Conservation (phyloP, 352 stramenopile genomes). For the Pythium rhizo-oryzae region DNA sequence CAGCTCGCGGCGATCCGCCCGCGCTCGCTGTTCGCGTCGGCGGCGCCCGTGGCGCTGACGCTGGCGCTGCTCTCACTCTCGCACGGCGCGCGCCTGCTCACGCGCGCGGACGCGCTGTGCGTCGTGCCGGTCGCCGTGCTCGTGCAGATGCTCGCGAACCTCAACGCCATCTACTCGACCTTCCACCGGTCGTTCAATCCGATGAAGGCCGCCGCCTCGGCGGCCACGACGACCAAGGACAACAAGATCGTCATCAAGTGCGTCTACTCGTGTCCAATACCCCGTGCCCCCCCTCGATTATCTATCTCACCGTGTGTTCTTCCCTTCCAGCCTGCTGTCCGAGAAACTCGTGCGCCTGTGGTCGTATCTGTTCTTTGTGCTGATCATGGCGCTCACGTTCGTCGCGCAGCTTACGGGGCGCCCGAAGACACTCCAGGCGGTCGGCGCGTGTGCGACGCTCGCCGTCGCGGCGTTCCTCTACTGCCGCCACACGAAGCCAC, state of each 20-base stretch:
- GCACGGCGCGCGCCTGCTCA: constrained; percentile 36
- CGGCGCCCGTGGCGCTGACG: constrained; percentile 50
- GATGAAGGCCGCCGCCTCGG: constrained; percentile 28
- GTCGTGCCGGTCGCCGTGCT: constrained; percentile 52
- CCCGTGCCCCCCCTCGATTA: background rate
- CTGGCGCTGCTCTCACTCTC: constrained; percentile 46
- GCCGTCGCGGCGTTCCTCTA: constrained; percentile 55
- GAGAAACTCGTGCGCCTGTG: constrained; percentile 73
- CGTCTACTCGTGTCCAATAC: background rate
- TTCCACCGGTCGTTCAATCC: constrained; percentile 65
- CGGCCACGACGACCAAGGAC: constrained; percentile 31
- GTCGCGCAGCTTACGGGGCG: constrained; percentile 42
- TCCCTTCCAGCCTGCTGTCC: constrained; percentile 52
- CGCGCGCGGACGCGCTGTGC: constrained; percentile 42
- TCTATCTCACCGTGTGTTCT: background rate
- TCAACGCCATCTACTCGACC: constrained; percentile 73
- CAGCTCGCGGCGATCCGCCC: constrained; percentile 56
- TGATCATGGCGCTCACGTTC: constrained; percentile 45
- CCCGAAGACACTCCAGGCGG: constrained; percentile 38
- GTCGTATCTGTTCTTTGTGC: constrained; percentile 57
- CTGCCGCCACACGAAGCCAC: constrained; percentile 39
- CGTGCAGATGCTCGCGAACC: constrained; percentile 69
- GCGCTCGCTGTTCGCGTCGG: constrained; percentile 61
- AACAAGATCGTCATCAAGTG: constrained; percentile 71
- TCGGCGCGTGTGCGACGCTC: constrained; percentile 34